Base-by-base conservation (phyloP, 805 yeast species). In the Candida methanosorbosa region DNA sequence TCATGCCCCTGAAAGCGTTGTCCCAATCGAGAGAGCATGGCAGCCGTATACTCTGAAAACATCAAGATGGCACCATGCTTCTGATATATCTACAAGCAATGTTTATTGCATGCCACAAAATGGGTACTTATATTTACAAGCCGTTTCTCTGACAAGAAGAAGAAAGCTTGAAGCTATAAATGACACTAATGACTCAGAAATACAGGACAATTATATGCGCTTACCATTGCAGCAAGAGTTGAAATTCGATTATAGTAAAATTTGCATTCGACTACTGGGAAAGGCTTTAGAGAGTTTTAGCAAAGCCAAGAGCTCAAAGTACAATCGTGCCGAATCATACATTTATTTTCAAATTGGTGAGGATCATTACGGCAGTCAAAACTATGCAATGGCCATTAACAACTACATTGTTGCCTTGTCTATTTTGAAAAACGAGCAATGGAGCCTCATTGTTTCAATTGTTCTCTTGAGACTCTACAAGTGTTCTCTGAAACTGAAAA, bases 331-430 rank as follows among this genome's bases (percentile, higher is more conserved):
- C 4, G 61, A 66, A 21, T 54, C 66, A 0, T 70, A 59, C 44
- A 50, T 71, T 12, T 61, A 65, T 43, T 72, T 65, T 54, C 64
- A 69, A 41, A 49, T 78, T 8, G 86, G 71, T 1, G 76, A 75
- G 31, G 68, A 63, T 35, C 60, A 64, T 40, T 63, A 47, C 36
- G 29, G 36, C 1, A 26, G 35, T 22, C 30, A 44, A 7, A 56
- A 66, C 29, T 69, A 45, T 42, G 63, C 61, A 9, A 57, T 57
- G 49, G 67, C 78, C 0, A 48, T 63, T 19, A 62, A 63, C 36
- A 56, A 61, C 36, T 70, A 52, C 42, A 60, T 66, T 29, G 57
- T 58, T 2, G 55, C 72, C 0, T 41, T 61, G 4, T 55, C 59
- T 1, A 42, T 51, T 2, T 56, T 68, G 38, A 56, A 60, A 33